These are phyloP conservation scores for Pyrus hybrid DNA, from an alignment of 331 rosid genomes.

Conservation along the genomic window DNA sequence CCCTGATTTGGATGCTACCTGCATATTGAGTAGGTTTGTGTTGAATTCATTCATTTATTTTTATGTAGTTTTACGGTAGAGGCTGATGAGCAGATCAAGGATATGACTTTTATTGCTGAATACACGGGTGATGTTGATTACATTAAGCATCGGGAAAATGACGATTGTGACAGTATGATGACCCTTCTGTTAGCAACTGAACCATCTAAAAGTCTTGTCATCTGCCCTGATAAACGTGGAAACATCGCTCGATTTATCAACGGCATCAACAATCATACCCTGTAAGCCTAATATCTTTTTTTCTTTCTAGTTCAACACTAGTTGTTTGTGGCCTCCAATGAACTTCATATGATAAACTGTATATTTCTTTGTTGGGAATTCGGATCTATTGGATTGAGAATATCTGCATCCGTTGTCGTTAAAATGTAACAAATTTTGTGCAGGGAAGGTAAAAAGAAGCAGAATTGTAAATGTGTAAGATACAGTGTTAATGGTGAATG, in stretches of 20 bases:
- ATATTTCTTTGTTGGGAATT: not conserved
- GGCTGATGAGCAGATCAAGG: constrained; percentile 76
- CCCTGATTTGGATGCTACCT: constrained; percentile 1
- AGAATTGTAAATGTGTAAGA: constrained; percentile 77
- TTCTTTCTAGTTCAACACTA: not conserved
- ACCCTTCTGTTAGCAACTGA: constrained; percentile 51
- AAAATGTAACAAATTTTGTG: constrained; percentile 27
- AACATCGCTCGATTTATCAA: constrained; percentile 73
- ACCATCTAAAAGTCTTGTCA: constrained; percentile 44
- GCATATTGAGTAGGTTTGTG: constrained; percentile 15
- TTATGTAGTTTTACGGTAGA: constrained; percentile 66
- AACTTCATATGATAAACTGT: constrained; percentile 1
- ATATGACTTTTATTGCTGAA: constrained; percentile 69
- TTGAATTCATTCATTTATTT: constrained; percentile 13
- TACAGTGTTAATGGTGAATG: constrained; percentile 64
- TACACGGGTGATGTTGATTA: constrained; percentile 77
- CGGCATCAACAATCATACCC: constrained; percentile 74
- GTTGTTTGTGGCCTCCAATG: constrained; percentile 4
- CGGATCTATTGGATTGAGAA: not conserved
- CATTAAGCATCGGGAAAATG: constrained; percentile 46
- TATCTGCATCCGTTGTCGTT: constrained; percentile 14
- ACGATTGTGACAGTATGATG: constrained; percentile 80
- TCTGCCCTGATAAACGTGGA: constrained; percentile 69
- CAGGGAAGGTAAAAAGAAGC: constrained; percentile 86
- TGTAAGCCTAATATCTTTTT: constrained; percentile 31